Conservation (phyloP, 306 rosid species). For the Cicer cuneatum region DNA sequence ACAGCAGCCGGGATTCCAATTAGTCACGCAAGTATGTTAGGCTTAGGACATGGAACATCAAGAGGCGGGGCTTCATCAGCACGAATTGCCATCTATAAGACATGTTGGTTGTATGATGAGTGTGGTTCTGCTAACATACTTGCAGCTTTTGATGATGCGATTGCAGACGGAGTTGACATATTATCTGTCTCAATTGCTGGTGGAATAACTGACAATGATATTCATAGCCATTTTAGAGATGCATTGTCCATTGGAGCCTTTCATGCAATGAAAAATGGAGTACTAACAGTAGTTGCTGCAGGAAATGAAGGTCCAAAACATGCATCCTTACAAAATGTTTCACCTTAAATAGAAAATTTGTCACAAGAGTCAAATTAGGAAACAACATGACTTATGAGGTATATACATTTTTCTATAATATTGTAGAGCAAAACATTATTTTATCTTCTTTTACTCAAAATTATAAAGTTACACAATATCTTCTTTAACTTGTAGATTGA, state of each 20-base stretch:
- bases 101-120: constrained; percentile 47
- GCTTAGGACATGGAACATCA: too few relatives aligned
- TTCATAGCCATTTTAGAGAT: constrained; percentile 38
- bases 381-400: constrained; percentile 51
- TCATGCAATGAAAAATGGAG: constrained; percentile 62
- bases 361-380: constrained; percentile 52
- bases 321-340: constrained; percentile 23
- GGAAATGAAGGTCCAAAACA: constrained; percentile 50
- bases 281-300: constrained; percentile 45
- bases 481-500: too few relatives aligned
- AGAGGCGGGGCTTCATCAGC: too few relatives aligned
- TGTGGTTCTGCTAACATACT: constrained; percentile 52
- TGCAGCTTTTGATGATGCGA: constrained; percentile 66
- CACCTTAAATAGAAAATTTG: constrained; percentile 61
- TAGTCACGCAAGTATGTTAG: constrained; percentile 48
- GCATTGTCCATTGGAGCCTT: constrained; percentile 21
- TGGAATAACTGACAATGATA: neutral
- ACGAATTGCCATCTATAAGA: constrained; percentile 34
- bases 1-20: constrained; percentile 54
- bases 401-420: neutral
- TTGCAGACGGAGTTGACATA: constrained; percentile 68
- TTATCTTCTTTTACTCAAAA: too few relatives aligned
- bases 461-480: too few relatives aligned
- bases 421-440: too few relatives aligned
- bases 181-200: constrained; percentile 53